Base-by-base conservation (phyloP, 1,284 basidiomycete species). In the Ustilago loliicola region DNA sequence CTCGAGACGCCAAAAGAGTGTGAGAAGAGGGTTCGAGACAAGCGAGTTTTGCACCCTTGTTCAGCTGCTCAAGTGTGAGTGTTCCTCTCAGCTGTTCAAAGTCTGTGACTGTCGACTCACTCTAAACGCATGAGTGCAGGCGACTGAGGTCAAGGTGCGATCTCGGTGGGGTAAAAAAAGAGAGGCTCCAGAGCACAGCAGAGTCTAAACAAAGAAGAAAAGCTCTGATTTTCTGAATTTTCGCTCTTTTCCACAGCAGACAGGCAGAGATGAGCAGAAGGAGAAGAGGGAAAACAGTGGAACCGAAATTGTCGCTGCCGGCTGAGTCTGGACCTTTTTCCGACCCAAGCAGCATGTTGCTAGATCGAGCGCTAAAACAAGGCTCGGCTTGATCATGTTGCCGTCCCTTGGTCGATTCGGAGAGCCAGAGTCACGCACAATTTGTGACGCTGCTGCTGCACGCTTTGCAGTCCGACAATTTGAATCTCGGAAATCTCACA, bases 11-110 rank as follows among this genome's bases (percentile, higher is more conserved):
- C 6, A 6, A 50, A 21, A 50, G 25, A 29, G 50, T 3, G 13
- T 6, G 17, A 27, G 29, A 51, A 29, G 25, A 27, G 25, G 50
- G 27, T 9, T 51, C 50, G 50, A 51, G 25, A 30, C 50, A 51
- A 30, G 29, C 50, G 50, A 51, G 50, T n/a, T 51, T 51, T 51
- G 50, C 23, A 51, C 50, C 50, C 50, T 29, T 51, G 45, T 47
- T 47, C 45, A 47, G 45, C 45, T 47, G 45, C 23, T 47, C 45
- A 47, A 3, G 8, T 13, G 7, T 23, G 17, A 3, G 17, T n/a
- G 8, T 23, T 47, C n/a, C 45, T 23, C 19, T 21, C 7, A 21
- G 45, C 45, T 21, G 23, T 2, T 3, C 17, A 21, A 10, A 38
- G 19, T 2, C 19, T 47, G 11, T 21, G 13, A 47, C 45, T 23